Percentiles rank a stretch among this genome's conserved stretches.
Evolutionary conservation across 2,329 filamentous ascomycete species (phyloP).

Genomic region (Colletotrichum falcatum): DNA sequence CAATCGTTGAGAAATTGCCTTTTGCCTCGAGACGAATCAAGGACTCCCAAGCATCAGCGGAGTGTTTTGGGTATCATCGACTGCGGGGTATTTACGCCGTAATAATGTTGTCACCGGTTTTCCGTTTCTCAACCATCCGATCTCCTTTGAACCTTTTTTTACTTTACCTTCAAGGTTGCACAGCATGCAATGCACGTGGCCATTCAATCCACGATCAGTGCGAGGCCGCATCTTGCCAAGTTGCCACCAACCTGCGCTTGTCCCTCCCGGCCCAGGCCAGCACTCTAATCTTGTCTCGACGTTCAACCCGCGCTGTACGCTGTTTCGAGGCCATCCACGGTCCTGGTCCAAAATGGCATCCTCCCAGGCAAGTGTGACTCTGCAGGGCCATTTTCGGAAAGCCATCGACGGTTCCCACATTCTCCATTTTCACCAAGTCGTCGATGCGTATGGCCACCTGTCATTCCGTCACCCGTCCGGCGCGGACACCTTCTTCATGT

Average conservation of each 20-base stretch:
- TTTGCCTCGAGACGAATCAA: no score
- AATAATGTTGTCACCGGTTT: neutral
- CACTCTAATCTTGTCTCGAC: no score
- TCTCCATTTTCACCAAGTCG: constrained; percentile 61
- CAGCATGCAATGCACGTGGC: neutral
- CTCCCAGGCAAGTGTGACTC: neutral
- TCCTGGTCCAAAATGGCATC: neutral
- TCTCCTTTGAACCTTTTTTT: neutral
- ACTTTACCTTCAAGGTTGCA: no score
- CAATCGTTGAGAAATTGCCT: neutral
- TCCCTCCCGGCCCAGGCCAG: no score
- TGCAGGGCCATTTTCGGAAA: constrained; percentile 21
- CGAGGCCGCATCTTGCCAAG: neutral
- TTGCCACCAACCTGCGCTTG: neutral
- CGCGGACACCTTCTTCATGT: constrained; percentile 60
- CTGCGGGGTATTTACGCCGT: neutral
- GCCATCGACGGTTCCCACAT: constrained; percentile 63
- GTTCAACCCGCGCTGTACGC: neutral
- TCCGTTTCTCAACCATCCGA: neutral
- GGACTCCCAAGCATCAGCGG: no score
- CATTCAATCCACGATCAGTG: neutral
- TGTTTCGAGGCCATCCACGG: neutral
- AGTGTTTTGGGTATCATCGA: no score
- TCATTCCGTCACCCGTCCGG: constrained; percentile 63
- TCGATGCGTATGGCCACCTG: constrained; percentile 68